Evolutionary conservation across 805 yeast species (phyloP).

Genomic region (Lipomyces sp.): DNA sequence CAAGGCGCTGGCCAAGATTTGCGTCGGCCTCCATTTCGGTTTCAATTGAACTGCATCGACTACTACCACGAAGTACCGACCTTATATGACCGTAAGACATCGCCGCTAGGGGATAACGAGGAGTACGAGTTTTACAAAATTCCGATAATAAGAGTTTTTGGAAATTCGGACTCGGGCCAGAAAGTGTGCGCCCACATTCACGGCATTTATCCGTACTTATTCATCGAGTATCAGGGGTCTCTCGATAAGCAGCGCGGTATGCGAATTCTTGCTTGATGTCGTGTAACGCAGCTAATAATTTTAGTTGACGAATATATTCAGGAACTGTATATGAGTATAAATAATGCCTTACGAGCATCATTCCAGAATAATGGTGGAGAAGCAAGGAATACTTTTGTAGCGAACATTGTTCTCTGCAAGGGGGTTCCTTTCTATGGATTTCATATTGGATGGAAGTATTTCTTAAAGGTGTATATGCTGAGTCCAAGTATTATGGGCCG

Average conservation of each 20-base stretch:
- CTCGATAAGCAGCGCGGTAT: slow-evolving; percentile 18
- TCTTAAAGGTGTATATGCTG: slow-evolving; percentile 68
- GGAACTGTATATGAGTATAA: slow-evolving; percentile 38
- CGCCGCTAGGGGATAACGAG: slow-evolving; percentile 39
- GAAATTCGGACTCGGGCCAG: slow-evolving; percentile 65
- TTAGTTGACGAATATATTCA: slow-evolving; percentile 34
- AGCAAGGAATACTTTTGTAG: slow-evolving; percentile 40
- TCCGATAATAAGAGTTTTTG: slow-evolving; percentile 80
- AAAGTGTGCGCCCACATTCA: slow-evolving; percentile 74
- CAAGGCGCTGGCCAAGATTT: not conserved
- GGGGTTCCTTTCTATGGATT: slow-evolving; percentile 88
- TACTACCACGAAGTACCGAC: slow-evolving; percentile 65
- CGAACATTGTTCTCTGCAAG: slow-evolving; percentile 56
- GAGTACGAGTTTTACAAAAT: slow-evolving; percentile 48
- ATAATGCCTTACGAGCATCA: slow-evolving; percentile 40
- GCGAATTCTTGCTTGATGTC: not conserved
- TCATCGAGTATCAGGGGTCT: slow-evolving; percentile 61
- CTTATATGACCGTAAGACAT: slow-evolving; percentile 52
- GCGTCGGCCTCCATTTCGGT: slow-evolving; percentile 18
- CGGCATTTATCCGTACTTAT: slow-evolving; percentile 82
- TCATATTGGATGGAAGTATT: slow-evolving; percentile 64
- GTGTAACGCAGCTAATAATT: not conserved
- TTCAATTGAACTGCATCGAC: slow-evolving; percentile 69
- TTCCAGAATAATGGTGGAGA: slow-evolving; percentile 39
- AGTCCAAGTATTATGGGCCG: slow-evolving; percentile 65